Evolutionary conservation across 257 asterid genomes (phyloP), one percentile per base, ranked within the genome.

Genomic region (Solanum neorickii): DNA sequence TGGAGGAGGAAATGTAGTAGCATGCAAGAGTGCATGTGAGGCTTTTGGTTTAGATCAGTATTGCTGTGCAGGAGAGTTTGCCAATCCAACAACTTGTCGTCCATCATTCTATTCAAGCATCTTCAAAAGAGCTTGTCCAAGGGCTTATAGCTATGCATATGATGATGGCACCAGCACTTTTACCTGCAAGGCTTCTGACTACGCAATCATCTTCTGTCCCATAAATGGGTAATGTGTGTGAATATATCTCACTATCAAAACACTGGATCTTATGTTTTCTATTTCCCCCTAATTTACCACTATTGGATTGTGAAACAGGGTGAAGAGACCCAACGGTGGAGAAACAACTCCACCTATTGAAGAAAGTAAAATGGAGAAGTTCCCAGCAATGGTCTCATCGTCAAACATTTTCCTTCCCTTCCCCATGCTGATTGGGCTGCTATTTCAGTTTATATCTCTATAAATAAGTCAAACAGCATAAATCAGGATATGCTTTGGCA

Each of bases 111-210:
- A 96, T 87, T 90, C 99, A 0, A 91, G 91, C 56, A 92, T 96
- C 78, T 96, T 96, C 75, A 92, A 95, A 89, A 91, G 92, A 76
- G 98, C 95, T 46, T 95, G 96, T 88, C 98, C 98, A 20, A 93
- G 92, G 83, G 96, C 98, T 83, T 93, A 95, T 60, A 93, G 98
- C 91, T 95, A 92, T 88, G 98, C 97, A 80, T 94, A 87, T 84
- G 98, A 94, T 76, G 97, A 94, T 89, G 90, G 94, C 84, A 95
- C 98, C 87, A 93, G 98, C 96, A 95, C 98, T 87, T 94, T 94
- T 88, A 95, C 98, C 12, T 95, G 98, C 96, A 94, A 94, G 89
- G 94, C 97, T 77, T 70, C 87, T 0, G 92, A 91, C 37, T 95
- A 95, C 83, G 87, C 86, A 68, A 91, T 93, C 85, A 72, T 87